phyloP scores from a whole-genome alignment of 345 rosid genomes.

The Abelmoschus esculentus region DNA sequence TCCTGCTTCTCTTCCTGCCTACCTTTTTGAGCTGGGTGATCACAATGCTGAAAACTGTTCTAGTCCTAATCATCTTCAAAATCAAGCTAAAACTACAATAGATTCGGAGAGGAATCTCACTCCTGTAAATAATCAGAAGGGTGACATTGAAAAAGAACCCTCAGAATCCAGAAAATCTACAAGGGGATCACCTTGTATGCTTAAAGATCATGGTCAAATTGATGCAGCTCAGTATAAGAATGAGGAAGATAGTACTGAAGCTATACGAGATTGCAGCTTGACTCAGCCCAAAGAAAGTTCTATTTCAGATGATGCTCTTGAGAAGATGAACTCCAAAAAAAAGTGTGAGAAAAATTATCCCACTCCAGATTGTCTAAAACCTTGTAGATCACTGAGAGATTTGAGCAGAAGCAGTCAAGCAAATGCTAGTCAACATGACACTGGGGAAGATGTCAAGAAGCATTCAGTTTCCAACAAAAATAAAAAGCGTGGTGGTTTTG shows the following conservation, averaged over 20 bases:
- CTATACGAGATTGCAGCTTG: background rate
- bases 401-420: conserved; percentile 17
- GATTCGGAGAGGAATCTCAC: conserved; percentile 15
- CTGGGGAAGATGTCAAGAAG: conserved; percentile 8
- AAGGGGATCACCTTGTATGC: conserved; percentile 8
- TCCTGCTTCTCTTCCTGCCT: conserved; percentile 55
- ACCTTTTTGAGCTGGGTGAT: conserved; percentile 13
- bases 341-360: conserved; percentile 12
- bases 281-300: conserved; percentile 8
- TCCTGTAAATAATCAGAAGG: conserved; percentile 23
- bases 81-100: conserved; percentile 10
- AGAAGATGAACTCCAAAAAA: conserved; percentile 16
- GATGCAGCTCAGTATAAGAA: conserved; percentile 9
- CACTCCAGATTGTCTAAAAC: conserved; percentile 20
- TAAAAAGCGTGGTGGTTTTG: conserved; percentile 20
- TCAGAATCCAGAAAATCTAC: conserved; percentile 20
- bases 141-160: conserved; percentile 11
- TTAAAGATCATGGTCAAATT: conserved; percentile 7
- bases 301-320: conserved; percentile 20
- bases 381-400: conserved; percentile 36
- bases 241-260: conserved; percentile 12
- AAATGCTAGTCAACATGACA: conserved; percentile 8
- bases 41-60: conserved; percentile 17
- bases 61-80: conserved; percentile 13
- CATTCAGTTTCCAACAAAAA: conserved; percentile 17